Base-by-base conservation (phyloP, 495 filamentous ascomycete genomes). In the Trypethelium eluteriae region DNA sequence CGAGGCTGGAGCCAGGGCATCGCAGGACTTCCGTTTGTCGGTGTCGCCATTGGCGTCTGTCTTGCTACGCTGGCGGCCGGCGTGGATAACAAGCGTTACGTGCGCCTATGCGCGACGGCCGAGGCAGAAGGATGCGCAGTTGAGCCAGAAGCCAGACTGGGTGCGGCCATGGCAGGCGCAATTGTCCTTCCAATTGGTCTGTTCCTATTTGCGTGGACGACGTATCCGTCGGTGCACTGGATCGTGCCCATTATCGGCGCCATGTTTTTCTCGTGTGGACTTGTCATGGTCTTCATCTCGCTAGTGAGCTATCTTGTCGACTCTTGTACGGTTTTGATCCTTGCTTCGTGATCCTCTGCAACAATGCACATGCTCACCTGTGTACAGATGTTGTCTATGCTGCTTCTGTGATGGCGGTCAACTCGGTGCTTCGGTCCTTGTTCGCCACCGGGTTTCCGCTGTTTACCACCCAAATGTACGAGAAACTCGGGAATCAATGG, bases 211-310 rank as follows among this genome's bases (percentile, higher is more conserved):
- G 81, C 76, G 16, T 83, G 81, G 81, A 77, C 72, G 7, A 72
- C 81, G 2, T 66, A 76, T 0, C 61, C 75, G 0, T 63, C 62
- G 1, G 71, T 83, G 38, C 81, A 83, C 65, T 84, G 81, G 81
- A 82, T 84, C 68, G 72, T 81, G 64, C 80, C 81, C 0, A 79
- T 84, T 63, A 73, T 86, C 32, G 85, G 85, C 3, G 81, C 80
- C 0, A 70, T 74, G 10, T 74, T 81, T 11, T 64, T 77, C 56
- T 71, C 72, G 25, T 67, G 72, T 53, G 75, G 74, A 2, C 47
- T 75, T 49, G 57, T 77, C 39, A 65, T 71, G 70, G 72, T 66
- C 14, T 77, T 73, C 41, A 65, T 65, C 38, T 62, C 56, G 32
- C 41, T 47, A 10, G 36, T 46, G 35, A 18, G 66, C 66, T 63